Base-by-base conservation (phyloP, 1,284 basidiomycete genomes). In the Cronartium quercuum region DNA sequence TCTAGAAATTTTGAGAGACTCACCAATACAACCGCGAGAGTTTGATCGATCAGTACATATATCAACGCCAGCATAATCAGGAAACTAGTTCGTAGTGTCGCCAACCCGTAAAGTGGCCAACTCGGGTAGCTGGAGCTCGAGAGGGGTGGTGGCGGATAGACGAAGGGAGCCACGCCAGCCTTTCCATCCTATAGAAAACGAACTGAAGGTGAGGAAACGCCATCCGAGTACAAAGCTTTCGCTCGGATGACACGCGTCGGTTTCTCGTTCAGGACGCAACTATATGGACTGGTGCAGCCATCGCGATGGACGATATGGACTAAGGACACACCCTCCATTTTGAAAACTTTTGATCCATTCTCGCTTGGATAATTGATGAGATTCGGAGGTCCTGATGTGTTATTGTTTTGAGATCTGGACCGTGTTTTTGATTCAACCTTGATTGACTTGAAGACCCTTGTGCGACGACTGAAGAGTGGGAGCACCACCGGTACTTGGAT, bases 281-380 rank as follows among this genome's bases (percentile, higher is more conserved):
- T 6, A 12, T 38, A 13, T 37, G 37, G 37, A 3, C 9, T 6
- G 34, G 60, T 35, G 24, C 29, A 55, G 12, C 1, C n/a, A 24
- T 13, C 37, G 10, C 40, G 15, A 29, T 15, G 6, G 40, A 29
- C 44, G 3, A 42, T 3, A 47, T 21, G 15, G 10, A 6, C 24
- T 70, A 1, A 40, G 18, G n/a, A 73, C 70, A 21, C 6, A 73
- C 70, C 38, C 70, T 73, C 70, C 70, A 73, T 55, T 61, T 66
- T 15, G 70, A 73, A 21, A 73, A 73, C 51, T 73, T 73, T 38
- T n/a, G n/a, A n/a, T 73, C 70, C 70, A 73, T 73, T 21, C 15
- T 9, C 6, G 6, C 29, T 55, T n/a, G 15, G 51, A n/a, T n/a
- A n/a, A n/a, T n/a, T n/a, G n/a, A n/a, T n/a, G n/a, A n/a, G n/a